phyloP scores from a whole-genome alignment of 164 flowering plant species.

The Brasenia schreberi region DNA sequence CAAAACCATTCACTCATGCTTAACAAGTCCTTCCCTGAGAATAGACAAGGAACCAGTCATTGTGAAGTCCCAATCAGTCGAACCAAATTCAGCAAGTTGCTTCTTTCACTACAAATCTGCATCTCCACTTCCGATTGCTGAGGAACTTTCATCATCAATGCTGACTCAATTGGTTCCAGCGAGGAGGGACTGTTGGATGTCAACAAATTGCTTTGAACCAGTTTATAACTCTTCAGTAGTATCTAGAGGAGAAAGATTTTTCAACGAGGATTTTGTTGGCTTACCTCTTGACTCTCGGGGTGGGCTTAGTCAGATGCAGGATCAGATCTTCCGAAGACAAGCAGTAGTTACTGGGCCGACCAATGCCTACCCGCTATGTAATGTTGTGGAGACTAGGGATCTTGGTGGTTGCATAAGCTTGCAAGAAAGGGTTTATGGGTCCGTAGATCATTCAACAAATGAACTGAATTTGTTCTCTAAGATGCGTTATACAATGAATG shows the following conservation, averaged over 20 bases:
- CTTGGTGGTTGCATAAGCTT: slow-evolving; percentile 3
- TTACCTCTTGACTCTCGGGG: slow-evolving; percentile 69
- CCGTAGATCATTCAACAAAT: slow-evolving; percentile 11
- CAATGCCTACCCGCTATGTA: slow-evolving; percentile 11
- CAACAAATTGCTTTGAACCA: slow-evolving; percentile 2
- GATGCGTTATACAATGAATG: neutral
- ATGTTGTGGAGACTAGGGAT: slow-evolving; percentile 6
- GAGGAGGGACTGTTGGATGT: slow-evolving; percentile 1
- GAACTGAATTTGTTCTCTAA: slow-evolving; percentile 13
- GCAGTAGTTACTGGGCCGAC: slow-evolving; percentile 7
- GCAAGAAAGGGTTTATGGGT: slow-evolving; percentile 1
- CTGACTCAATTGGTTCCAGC: slow-evolving; percentile 9
- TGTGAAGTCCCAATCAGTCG: neutral
- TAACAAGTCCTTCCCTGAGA: neutral
- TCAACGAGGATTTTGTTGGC: slow-evolving; percentile 25
- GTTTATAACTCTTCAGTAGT: neutral
- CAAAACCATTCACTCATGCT: neutral
- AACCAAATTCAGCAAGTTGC: slow-evolving; percentile 5
- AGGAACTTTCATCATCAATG: slow-evolving; percentile 12
- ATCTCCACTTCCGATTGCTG: slow-evolving; percentile 11
- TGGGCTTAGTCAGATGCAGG: slow-evolving; percentile 26
- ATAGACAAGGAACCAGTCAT: neutral
- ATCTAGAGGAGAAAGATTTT: slow-evolving; percentile 11
- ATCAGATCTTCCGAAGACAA: slow-evolving; percentile 13
- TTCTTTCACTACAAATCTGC: slow-evolving; percentile 11